A percentile compares a stretch with the other conserved stretches of the same genome.
Evolutionary conservation across 768 basidiomycete species (phyloP).

Genomic region (Chiua virens): DNA sequence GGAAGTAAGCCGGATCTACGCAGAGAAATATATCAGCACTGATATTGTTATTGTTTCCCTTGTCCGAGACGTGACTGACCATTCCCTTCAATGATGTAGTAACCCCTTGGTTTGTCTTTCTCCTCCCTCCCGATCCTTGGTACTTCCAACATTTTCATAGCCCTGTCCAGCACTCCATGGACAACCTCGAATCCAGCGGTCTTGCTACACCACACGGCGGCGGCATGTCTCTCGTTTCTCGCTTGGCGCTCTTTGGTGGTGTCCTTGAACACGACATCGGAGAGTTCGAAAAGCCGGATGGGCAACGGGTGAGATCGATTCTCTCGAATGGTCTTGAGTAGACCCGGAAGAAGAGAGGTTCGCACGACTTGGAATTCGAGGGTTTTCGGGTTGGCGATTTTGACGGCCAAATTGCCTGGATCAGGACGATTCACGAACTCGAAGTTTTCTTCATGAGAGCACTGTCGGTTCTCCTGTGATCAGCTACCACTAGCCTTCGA

Average conservation of each 20-base stretch:
- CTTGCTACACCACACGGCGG: conserved; percentile 94
- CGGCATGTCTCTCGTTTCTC: conserved; percentile 84
- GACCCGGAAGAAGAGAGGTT: conserved; percentile 91
- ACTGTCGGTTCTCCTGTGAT: conserved; percentile 48
- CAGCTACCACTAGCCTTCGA: neutral
- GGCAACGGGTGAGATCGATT: conserved; percentile 93
- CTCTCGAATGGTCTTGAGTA: conserved; percentile 95
- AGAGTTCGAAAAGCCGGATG: conserved; percentile 89
- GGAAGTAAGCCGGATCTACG: conserved; percentile 91
- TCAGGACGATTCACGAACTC: conserved; percentile 87
- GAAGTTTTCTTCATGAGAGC: conserved; percentile 98
- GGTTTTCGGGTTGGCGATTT: conserved; percentile 96
- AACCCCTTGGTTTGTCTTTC: conserved; percentile 64
- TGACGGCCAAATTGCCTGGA: conserved; percentile 77
- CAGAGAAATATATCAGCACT: conserved; percentile 5
- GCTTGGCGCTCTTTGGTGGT: conserved; percentile 72
- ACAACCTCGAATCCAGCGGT: conserved; percentile 96
- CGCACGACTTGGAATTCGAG: conserved; percentile 98
- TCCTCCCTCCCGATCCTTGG: conserved; percentile 67
- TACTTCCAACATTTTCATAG: conserved; percentile 95
- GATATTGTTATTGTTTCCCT: neutral
- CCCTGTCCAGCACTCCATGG: conserved; percentile 90
- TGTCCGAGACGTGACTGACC: conserved; percentile 52
- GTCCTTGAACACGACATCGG: conserved; percentile 94
- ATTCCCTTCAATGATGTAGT: conserved; percentile 85